phyloP scores from a whole-genome alignment of 805 yeast genomes.

The Cyberlindnera subsufficiens region DNA sequence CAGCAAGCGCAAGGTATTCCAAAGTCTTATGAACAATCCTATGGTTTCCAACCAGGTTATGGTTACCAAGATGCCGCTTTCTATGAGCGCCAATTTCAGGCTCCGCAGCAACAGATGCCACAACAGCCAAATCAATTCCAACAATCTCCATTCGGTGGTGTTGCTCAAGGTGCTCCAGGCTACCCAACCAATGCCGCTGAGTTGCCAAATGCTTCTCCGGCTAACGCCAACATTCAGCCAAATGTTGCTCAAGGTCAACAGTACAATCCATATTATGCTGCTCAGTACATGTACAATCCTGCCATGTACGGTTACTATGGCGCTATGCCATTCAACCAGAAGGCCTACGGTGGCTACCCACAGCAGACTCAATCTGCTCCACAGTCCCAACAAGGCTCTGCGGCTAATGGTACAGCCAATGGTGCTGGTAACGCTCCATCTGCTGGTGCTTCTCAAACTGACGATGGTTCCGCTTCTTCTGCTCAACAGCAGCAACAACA shows the following conservation, averaged over 20 bases:
- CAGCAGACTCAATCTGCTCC: conserved; percentile 4
- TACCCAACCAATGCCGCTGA: conserved; percentile 13
- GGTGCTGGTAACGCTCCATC: conserved; percentile 6
- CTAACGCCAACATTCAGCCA: conserved; percentile 24
- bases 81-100: conserved; percentile 1
- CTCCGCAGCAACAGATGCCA: conserved; percentile 9
- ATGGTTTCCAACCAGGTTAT: conserved; percentile 16
- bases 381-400: conserved; percentile 1
- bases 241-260: conserved; percentile 18
- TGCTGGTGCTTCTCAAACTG: background rate
- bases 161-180: conserved; percentile 19
- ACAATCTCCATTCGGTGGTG: conserved; percentile 22
- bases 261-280: conserved; percentile 17
- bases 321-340: conserved; percentile 1
- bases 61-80: conserved; percentile 8
- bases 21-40: conserved; percentile 29
- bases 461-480: background rate
- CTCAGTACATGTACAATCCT: conserved; percentile 23
- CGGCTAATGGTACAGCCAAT: background rate
- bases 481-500: conserved; percentile 8
- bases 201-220: conserved; percentile 23
- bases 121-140: conserved; percentile 19
- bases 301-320: conserved; percentile 8
- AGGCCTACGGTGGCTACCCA: conserved; percentile 3
- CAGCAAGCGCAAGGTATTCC: conserved; percentile 22